Evolutionary conservation across 768 basidiomycete species (phyloP).

Genomic region (Roridomyces roridus): DNA sequence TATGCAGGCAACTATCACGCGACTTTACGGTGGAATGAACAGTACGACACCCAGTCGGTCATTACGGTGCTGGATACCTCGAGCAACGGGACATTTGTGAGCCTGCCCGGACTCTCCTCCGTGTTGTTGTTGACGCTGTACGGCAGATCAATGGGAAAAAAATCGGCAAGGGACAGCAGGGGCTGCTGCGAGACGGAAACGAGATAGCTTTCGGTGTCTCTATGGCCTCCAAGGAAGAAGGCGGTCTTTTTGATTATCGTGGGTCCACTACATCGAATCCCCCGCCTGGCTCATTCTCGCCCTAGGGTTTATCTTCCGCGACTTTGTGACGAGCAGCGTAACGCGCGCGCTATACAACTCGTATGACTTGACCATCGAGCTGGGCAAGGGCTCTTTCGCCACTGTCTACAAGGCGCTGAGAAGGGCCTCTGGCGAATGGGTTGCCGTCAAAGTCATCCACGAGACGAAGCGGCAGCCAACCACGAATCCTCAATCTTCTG

Average conservation of each 20-base stretch:
- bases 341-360: slow-evolving; percentile 62
- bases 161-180: slow-evolving; percentile 61
- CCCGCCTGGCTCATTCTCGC: not conserved
- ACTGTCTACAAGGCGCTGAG: slow-evolving; percentile 86
- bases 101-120: not conserved
- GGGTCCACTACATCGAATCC: slow-evolving; percentile 33
- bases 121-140: not conserved
- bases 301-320: slow-evolving; percentile 79
- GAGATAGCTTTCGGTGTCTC: slow-evolving; percentile 84
- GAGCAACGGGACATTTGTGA: slow-evolving; percentile 78
- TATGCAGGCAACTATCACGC: slow-evolving; percentile 64
- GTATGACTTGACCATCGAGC: slow-evolving; percentile 72
- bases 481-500: slow-evolving; percentile 31
- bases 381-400: slow-evolving; percentile 93
- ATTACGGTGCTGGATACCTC: slow-evolving; percentile 63
- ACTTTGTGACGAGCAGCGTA: slow-evolving; percentile 56
- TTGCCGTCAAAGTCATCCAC: slow-evolving; percentile 90
- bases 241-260: slow-evolving; percentile 77
- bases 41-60: slow-evolving; percentile 42
- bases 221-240: slow-evolving; percentile 48
- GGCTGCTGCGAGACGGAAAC: slow-evolving; percentile 77
- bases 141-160: slow-evolving; percentile 69
- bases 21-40: slow-evolving; percentile 64
- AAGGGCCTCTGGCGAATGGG: slow-evolving; percentile 71
- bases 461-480: slow-evolving; percentile 38